Evolutionary conservation across 768 basidiomycete genomes (phyloP).

Genomic region (Pleurotus tuber-regium): DNA sequence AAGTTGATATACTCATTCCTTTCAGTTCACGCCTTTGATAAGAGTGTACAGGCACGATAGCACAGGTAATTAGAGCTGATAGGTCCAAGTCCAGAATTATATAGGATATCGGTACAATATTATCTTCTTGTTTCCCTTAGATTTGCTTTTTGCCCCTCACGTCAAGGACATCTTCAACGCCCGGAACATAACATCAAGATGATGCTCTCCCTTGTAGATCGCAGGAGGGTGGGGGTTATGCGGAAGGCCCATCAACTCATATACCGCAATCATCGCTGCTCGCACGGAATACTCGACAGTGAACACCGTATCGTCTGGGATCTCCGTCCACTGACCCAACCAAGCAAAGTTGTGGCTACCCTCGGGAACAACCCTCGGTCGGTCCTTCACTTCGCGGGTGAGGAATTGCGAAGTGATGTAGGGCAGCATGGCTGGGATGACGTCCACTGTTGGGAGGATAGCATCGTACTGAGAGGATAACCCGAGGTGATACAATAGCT

Average conservation of each 20-base stretch:
- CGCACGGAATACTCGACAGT: neutral
- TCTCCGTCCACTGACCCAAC: constrained; percentile 6
- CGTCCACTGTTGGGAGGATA: constrained; percentile 2
- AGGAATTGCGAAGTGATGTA: constrained; percentile 9
- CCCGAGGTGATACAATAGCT: constrained; percentile 3
- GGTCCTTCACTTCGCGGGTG: neutral
- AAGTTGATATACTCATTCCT: neutral
- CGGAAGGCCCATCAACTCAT: constrained; percentile 6
- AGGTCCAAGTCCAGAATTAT: neutral
- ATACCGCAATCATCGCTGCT: constrained; percentile 3
- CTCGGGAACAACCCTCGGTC: neutral
- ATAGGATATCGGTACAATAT: neutral
- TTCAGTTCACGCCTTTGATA: neutral
- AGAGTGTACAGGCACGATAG: neutral
- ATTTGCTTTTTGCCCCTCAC: neutral
- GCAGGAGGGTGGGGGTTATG: constrained; percentile 1
- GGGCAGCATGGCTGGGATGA: constrained; percentile 8
- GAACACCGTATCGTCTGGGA: constrained; percentile 8
- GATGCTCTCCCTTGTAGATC: constrained; percentile 8
- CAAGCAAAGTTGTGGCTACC: constrained; percentile 5
- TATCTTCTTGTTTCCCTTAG: neutral
- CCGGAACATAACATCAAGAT: constrained; percentile 6
- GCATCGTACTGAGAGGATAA: neutral
- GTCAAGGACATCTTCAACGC: constrained; percentile 1
- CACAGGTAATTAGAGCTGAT: too few relatives aligned